Evolutionary conservation across 768 basidiomycete genomes (phyloP).

Genomic region (Phlebiopsis gigantea): DNA sequence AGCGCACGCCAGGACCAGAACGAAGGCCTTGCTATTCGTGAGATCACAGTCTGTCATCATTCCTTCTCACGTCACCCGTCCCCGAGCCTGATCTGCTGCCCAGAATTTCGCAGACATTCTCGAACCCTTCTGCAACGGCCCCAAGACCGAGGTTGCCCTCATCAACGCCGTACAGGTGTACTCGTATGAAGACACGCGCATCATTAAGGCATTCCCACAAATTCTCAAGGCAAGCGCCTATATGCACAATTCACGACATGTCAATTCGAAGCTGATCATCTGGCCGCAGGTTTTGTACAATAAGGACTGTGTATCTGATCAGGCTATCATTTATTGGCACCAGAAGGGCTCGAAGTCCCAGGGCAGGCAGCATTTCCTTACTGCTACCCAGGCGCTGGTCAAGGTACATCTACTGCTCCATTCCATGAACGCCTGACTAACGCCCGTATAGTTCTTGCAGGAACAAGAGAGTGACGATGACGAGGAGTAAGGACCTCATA

Average conservation of each 20-base stretch:
- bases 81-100: background rate
- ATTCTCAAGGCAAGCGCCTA: conserved; percentile 68
- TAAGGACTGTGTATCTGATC: conserved; percentile 91
- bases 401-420: conserved; percentile 48
- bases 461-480: conserved; percentile 82
- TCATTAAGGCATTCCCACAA: conserved; percentile 93
- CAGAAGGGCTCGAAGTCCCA: conserved; percentile 96
- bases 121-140: conserved; percentile 83
- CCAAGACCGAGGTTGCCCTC: conserved; percentile 89
- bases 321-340: conserved; percentile 97
- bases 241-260: background rate
- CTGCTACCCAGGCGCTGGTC: conserved; percentile 80
- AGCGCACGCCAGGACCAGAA: conserved; percentile 87
- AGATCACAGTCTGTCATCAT: conserved; percentile 67
- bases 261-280: background rate
- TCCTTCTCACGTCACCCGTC: background rate
- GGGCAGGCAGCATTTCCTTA: conserved; percentile 93
- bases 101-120: conserved; percentile 83
- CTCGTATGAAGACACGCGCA: conserved; percentile 93
- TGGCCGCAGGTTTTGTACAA: conserved; percentile 79
- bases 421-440: background rate
- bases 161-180: conserved; percentile 95
- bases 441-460: conserved; percentile 66
- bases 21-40: conserved; percentile 81
- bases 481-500: conserved; percentile 41